Base-by-base conservation (phyloP, 2,329 filamentous ascomycete species). In the Aspergillus tamarii region DNA sequence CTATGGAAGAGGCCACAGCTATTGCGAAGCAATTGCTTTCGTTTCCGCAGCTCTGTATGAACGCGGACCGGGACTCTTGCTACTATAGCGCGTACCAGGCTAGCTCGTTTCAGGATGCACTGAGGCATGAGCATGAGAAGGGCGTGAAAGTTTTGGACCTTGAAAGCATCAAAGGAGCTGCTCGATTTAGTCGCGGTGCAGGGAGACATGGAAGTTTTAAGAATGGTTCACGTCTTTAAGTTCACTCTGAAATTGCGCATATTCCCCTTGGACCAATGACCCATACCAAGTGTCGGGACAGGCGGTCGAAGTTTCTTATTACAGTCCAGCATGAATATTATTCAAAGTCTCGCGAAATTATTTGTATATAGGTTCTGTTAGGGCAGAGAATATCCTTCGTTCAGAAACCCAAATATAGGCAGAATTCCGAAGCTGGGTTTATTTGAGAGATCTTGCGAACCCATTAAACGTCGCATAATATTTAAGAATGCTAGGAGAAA, bases 21-120 rank as follows among this genome's bases (percentile, higher is more conserved):
- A 76, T 87, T 57, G 85, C 85, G 3, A 72, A 74, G 57, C 74
- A 81, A 65, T 63, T 87, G 39, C 64, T 85, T 3, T 66, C 69
- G 3, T 87, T 87, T 55, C 85, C 85, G 2, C 81, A 86, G 66
- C 69, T 72, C 5, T 85, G 84, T 67, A 81, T 87, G 80, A 85
- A 83, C 58, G 73, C 72, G 2, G 85, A 88, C 69, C 76, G 84
- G 3, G 70, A 68, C 4, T 82, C 77, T 11, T 80, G 78, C 41
- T 86, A 87, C 64, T 82, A 87, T 70, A 77, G 81, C 19, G 79
- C 80, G 0, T 87, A 84, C 63, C 72, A 82, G 10, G 83, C 85
- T 0, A 67, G 64, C 0, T 82, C 79, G 2, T 82, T 87, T 14
- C 77, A 83, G 50, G 83, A 87, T 69, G 85, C 84, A 0, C 61